Evolutionary conservation across 306 rosid genomes (phyloP).

Genomic region (Begonia masoniana): DNA sequence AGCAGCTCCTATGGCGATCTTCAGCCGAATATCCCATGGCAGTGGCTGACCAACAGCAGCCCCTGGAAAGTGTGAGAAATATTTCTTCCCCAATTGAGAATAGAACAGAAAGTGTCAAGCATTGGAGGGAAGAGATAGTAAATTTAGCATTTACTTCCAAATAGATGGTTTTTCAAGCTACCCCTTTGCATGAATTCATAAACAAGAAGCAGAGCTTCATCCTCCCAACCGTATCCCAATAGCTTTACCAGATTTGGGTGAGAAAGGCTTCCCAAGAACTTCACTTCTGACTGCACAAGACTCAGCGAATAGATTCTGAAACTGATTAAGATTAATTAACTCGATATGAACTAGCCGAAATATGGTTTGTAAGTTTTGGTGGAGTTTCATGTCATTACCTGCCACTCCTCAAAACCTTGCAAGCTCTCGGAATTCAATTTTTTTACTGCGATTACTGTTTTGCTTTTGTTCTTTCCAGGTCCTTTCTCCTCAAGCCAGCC

Average conservation of each 20-base stretch:
- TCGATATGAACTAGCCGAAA: slow-evolving; percentile 2
- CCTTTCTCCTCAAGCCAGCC: slow-evolving; percentile 86
- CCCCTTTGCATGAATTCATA: slow-evolving; percentile 96
- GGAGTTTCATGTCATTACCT: slow-evolving; percentile 24
- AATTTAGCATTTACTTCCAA: slow-evolving; percentile 71
- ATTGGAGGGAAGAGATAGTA: neutral
- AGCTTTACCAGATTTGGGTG: slow-evolving; percentile 91
- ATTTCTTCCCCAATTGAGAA: neutral
- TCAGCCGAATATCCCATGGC: slow-evolving; percentile 62
- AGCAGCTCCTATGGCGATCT: slow-evolving; percentile 83
- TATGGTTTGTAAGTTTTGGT: too few relatives aligned
- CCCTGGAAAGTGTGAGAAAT: slow-evolving; percentile 19
- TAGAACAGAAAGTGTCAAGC: neutral
- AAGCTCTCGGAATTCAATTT: slow-evolving; percentile 76
- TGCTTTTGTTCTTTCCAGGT: slow-evolving; percentile 31
- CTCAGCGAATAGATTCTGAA: too few relatives aligned
- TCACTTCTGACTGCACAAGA: slow-evolving; percentile 68
- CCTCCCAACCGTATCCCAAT: slow-evolving; percentile 83
- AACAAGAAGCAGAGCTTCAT: slow-evolving; percentile 56
- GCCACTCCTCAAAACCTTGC: slow-evolving; percentile 92
- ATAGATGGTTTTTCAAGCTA: slow-evolving; percentile 80
- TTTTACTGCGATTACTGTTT: slow-evolving; percentile 69
- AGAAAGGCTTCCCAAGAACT: slow-evolving; percentile 76
- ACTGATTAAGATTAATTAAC: too few relatives aligned
- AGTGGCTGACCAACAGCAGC: slow-evolving; percentile 67